Evolutionary conservation across 257 asterid genomes (phyloP), one percentile per base, ranked within the genome.

Genomic region (Solanum pennellii): DNA sequence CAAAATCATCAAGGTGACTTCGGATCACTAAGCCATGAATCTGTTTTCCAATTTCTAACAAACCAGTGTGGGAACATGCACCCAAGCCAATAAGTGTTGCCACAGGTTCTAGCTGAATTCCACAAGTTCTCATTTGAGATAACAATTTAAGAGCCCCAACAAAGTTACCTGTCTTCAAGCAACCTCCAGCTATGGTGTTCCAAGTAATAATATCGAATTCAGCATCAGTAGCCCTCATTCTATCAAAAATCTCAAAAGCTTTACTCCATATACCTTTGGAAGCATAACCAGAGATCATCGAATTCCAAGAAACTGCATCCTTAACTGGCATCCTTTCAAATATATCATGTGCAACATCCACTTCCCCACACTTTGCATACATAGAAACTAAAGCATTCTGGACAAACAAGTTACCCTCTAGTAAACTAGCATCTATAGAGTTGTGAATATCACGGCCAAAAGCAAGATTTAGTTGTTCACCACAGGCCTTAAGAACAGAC

Each of bases 401-500:
- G 90, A 95, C 98, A 91, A 94, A 95, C 91, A 96, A 87, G 93
- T 93, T 87, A 33, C 86, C 71, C 41, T 88, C 89, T 47, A 92
- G 83, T 47, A 91, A 80, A 92, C 92, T 90, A 76, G 89, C 91
- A 65, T 86, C 88, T 62, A 95, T 89, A 60, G 92, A 95, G 66
- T 65, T 90, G 79, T 95, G 99, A 85, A 96, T 92, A 89, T 83
- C 92, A 80, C 89, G 91, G 37, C 98, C 98, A 62, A 90, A 90
- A 83, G 87, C 90, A 82, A 96, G 89, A 93, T 92, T 87, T 56
- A 89, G 90, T 80, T 84, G 96, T 87, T 92, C 96, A n/a, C 98
- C 98, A 88, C 98, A 94, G 75, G 96, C 98, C 94, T 95, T 96
- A 71, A 96, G 93, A 83, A 96, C 92, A 60, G 98, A 94, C 33